Base-by-base conservation (phyloP, 139 green algal species). In the Picochlorum sp. region DNA sequence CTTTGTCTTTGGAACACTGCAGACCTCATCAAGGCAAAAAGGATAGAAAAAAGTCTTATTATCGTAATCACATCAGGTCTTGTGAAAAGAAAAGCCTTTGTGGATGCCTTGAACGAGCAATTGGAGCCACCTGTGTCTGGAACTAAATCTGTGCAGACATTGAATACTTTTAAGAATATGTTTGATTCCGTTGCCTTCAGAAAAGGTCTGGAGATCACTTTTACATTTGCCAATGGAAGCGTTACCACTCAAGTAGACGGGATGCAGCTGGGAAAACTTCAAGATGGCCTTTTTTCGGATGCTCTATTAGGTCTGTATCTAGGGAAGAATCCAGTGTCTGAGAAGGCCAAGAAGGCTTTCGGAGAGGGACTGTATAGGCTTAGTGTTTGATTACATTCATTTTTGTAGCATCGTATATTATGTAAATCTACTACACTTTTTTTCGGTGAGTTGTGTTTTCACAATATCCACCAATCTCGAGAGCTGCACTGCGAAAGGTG, bases 171-270 rank as follows among this genome's bases (percentile, higher is more conserved):
- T 2, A 50, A 5, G 6, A 24, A 13, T 31, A 28, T 41, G 25
- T 61, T 61, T 14, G 55, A 61, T n/a, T 28, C 13, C 3, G 30
- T 49, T 20, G 6, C n/a, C 14, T 50, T 61, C 10, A 45, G 31
- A 49, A 61, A 61, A 24, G 55, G 55, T 18, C 33, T 61, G 13
- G 25, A 51, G 10, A 61, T 61, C 49, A 37, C 32, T 20, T 61
- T 61, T 20, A 50, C 16, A n/a, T 61, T 49, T 33, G 30, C n/a
- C 33, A 13, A 20, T n/a, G 32, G 22, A 26, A 51, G 18, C 22
- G 5, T 61, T 9, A 30, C 49, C 14, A 61, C 55, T 4, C 53
- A 30, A n/a, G 31, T 37, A n/a, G 55, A 47, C 7, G 55, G 31
- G 4, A 30, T 53, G 13, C 30, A 51, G 7, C 12, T 49, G 20